Conservation (phyloP, 2,329 filamentous ascomycete species). For the Colletotrichum gigasporum region DNA sequence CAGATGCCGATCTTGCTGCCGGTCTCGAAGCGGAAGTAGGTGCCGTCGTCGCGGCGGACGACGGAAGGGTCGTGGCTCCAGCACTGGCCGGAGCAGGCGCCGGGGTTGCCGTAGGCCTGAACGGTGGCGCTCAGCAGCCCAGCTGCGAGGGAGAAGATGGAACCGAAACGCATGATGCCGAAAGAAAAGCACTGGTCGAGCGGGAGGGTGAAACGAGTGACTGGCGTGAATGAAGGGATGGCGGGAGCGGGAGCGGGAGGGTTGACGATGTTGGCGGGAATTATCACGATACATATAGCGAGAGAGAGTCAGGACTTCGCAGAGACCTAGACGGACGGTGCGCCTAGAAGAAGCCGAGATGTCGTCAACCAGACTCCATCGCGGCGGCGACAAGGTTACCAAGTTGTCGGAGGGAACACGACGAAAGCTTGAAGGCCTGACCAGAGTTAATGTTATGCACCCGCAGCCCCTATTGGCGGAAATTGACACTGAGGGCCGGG, state of each 20-base stretch:
- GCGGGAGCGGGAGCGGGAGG: background rate
- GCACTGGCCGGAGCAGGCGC: slow-evolving; percentile 48
- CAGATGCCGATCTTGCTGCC: slow-evolving; percentile 50
- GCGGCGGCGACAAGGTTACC: background rate
- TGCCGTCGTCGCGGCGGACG: slow-evolving; percentile 49
- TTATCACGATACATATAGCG: background rate
- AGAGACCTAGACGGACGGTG: background rate
- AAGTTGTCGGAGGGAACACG: background rate
- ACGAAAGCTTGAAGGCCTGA: background rate
- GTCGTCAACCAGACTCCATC: slow-evolving; percentile 4
- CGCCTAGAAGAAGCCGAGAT: background rate
- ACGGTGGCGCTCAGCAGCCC: slow-evolving; percentile 14
- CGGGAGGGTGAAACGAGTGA: background rate
- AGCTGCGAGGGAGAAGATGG: slow-evolving; percentile 22
- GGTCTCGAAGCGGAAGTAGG: slow-evolving; percentile 54
- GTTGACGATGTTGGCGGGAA: background rate
- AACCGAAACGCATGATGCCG: slow-evolving; percentile 16
- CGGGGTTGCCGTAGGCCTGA: slow-evolving; percentile 41
- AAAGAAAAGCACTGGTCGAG: background rate
- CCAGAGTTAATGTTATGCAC: background rate
- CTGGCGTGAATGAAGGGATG: background rate
- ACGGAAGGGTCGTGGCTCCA: slow-evolving; percentile 50
- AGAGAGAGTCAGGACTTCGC: no score
- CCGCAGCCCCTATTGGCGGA: slow-evolving; percentile 11
- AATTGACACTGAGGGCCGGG: background rate